Conservation (phyloP, 495 filamentous ascomycete genomes). For the Penicillium chermesinum region DNA sequence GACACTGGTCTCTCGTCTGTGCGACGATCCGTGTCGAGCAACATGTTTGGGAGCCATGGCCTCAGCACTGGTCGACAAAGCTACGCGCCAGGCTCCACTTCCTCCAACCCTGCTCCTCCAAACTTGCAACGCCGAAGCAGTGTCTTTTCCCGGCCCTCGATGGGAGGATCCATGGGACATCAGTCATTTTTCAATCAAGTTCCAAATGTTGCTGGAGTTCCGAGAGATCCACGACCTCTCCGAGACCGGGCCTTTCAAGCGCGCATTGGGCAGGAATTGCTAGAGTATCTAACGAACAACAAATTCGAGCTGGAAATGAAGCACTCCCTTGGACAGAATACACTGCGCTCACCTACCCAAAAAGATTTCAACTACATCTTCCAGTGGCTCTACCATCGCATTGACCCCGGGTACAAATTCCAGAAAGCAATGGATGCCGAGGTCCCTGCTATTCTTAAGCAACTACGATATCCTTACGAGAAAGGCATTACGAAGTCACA, state of each 20-base stretch:
- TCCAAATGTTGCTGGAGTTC: constrained; percentile 70
- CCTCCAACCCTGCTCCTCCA: constrained; percentile 41
- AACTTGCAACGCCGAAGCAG: constrained; percentile 72
- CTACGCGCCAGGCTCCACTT: constrained; percentile 59
- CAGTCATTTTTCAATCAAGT: constrained; percentile 91
- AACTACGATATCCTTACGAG: constrained; percentile 89
- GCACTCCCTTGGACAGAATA: constrained; percentile 78
- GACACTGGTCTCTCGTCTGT: constrained; percentile 79
- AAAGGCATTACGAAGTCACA: constrained; percentile 92
- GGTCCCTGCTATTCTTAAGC: constrained; percentile 84
- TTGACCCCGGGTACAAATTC: constrained; percentile 89
- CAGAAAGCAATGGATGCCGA: constrained; percentile 90
- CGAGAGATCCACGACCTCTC: constrained; percentile 83
- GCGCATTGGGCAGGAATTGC: constrained; percentile 78
- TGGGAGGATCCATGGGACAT: constrained; percentile 57
- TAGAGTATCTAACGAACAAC: constrained; percentile 84
- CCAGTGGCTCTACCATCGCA: constrained; percentile 92
- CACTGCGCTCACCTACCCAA: constrained; percentile 87
- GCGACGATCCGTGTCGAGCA: constrained; percentile 74
- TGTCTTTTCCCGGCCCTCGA: constrained; percentile 67
- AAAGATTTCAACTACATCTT: constrained; percentile 98
- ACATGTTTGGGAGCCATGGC: constrained; percentile 53
- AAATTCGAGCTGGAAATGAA: constrained; percentile 99
- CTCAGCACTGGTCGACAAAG: constrained; percentile 58
- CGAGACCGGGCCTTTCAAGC: constrained; percentile 73